These are phyloP conservation scores for Anthracocystis setariae DNA, from an alignment of 1,284 basidiomycete species.

Conservation along the genomic window DNA sequence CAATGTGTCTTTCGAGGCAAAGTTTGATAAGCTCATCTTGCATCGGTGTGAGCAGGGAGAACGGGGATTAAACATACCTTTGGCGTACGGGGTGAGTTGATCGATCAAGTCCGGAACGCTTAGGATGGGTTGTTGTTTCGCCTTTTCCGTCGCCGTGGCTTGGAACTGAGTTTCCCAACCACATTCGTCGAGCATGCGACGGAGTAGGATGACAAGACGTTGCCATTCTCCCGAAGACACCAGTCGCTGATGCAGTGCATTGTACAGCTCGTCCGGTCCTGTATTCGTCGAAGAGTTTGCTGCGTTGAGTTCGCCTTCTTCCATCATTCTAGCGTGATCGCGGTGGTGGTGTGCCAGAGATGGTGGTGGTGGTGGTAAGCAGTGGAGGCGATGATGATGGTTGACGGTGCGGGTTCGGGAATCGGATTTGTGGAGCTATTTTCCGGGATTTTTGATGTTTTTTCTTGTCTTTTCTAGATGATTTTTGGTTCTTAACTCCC, in stretches of 20 bases:
- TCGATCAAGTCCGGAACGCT: conserved; percentile 34
- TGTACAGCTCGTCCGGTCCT: conserved; percentile 36
- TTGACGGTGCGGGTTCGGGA: conserved; percentile 13
- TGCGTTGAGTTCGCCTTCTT: conserved; percentile 41
- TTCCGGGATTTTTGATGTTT: conserved; percentile 3
- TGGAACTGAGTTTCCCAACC: conserved; percentile 30
- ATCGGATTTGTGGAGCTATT: conserved; percentile 29
- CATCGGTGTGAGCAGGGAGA: too few species aligned
- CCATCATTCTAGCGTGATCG: too few species aligned
- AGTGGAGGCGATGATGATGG: not conserved
- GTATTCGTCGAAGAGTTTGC: not conserved
- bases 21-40: too few species aligned
- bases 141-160: conserved; percentile 5
- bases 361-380: not conserved
- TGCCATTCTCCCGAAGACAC: conserved; percentile 51
- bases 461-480: not conserved
- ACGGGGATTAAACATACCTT: conserved; percentile 47
- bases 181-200: conserved; percentile 50
- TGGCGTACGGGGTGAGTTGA: conserved; percentile 38
- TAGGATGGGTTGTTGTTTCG: conserved; percentile 18
- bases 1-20: conserved; percentile 32
- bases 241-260: conserved; percentile 49
- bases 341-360: not conserved
- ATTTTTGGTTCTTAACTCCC: not conserved
- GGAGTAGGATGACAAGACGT: conserved; percentile 34